Conservation (phyloP, 228 moss, liverwort and hornwort genomes). For the Sphagnum fallax region DNA sequence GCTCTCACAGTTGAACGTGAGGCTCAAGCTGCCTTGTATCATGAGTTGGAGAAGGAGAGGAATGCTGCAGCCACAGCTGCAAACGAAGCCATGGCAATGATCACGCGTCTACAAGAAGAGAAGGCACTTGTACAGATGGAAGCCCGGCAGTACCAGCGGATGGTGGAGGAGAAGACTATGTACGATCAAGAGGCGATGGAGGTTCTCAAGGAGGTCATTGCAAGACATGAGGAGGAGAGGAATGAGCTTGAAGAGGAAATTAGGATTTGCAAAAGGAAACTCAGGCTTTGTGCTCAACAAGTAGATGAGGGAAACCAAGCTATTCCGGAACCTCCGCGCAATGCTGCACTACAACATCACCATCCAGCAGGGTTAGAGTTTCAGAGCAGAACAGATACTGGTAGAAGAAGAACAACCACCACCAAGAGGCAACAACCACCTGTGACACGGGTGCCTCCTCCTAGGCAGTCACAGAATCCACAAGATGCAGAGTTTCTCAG, state of each 20-base stretch:
- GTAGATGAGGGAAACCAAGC: too few relatives aligned
- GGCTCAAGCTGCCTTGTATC: constrained; percentile 51
- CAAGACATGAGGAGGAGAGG: constrained; percentile 61
- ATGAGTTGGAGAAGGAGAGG: constrained; percentile 81
- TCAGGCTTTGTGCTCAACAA: too few relatives aligned
- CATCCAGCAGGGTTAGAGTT: too few relatives aligned
- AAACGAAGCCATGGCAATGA: constrained; percentile 99
- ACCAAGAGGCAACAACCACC: too few relatives aligned
- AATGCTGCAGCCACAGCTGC: constrained; percentile 76
- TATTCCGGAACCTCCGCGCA: too few relatives aligned
- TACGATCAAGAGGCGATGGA: constrained; percentile 87
- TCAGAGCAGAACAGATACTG: too few relatives aligned
- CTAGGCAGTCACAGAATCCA: too few relatives aligned
- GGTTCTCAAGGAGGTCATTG: constrained; percentile 60
- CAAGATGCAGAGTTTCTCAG: too few relatives aligned
- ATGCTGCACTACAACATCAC: too few relatives aligned
- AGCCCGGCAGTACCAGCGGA: constrained; percentile 78
- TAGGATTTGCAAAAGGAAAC: too few relatives aligned
- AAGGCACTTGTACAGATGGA: constrained; percentile 83
- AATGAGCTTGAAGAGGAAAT: constrained; percentile 61
- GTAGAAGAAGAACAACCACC: too few relatives aligned
- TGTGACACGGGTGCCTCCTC: too few relatives aligned
- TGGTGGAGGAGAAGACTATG: constrained; percentile 75
- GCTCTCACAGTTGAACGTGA: constrained; percentile 58
- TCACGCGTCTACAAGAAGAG: constrained; percentile 86